Conservation (phyloP, 2,329 filamentous ascomycete genomes). For the Phialophora chinensis region DNA sequence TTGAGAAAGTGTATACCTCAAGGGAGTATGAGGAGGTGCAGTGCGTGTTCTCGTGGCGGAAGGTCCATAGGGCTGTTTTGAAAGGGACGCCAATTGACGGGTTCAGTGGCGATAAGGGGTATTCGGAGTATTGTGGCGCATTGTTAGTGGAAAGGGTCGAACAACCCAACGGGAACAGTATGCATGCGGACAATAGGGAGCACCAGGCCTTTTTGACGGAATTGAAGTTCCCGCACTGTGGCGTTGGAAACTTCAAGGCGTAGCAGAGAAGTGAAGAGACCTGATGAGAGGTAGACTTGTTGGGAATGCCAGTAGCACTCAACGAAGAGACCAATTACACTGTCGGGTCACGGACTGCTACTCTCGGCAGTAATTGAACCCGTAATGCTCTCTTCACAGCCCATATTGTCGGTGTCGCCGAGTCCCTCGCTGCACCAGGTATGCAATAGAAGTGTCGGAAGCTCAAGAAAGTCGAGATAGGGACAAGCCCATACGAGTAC, state of each 20-base stretch:
- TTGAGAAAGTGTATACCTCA: neutral
- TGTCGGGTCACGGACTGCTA: neutral
- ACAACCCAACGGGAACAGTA: neutral
- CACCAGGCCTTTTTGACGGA: constrained; percentile 2
- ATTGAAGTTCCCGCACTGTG: constrained; percentile 7
- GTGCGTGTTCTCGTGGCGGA: neutral
- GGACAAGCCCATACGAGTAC: neutral
- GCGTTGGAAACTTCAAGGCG: constrained; percentile 2
- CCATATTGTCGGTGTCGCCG: neutral
- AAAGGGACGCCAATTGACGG: constrained; percentile 3
- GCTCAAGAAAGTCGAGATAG: neutral
- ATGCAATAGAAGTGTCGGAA: neutral
- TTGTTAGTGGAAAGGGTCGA: constrained; percentile 5
- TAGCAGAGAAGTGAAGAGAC: neutral
- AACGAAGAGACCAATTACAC: neutral
- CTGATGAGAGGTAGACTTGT: neutral
- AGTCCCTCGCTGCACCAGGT: neutral
- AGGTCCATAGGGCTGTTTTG: constrained; percentile 8
- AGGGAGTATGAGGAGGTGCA: constrained; percentile 3
- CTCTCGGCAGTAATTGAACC: neutral
- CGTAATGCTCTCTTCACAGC: neutral
- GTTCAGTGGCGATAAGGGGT: constrained; percentile 8
- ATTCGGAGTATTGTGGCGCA: constrained; percentile 1
- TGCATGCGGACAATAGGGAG: neutral
- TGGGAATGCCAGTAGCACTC: neutral